Evolutionary conservation across 1,284 basidiomycete genomes (phyloP).

Genomic region (Mycena citricolor): DNA sequence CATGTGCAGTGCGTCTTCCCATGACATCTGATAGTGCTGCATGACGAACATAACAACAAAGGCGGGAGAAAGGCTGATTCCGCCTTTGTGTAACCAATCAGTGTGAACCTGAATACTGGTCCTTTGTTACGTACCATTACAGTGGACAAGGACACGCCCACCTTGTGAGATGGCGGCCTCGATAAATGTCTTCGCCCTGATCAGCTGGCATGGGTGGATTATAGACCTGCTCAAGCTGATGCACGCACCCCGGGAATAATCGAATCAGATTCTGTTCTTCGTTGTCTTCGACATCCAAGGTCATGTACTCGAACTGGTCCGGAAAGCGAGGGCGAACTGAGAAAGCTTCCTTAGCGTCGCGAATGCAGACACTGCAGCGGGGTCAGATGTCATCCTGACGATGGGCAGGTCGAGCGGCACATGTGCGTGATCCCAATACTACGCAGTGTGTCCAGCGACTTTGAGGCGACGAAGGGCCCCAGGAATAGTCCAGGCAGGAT

Average conservation of each 20-base stretch:
- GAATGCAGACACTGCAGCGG: conserved; percentile 72
- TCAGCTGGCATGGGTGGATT: conserved; percentile 5
- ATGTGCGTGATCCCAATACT: conserved; percentile 81
- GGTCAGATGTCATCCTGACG: conserved; percentile 11
- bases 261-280: conserved; percentile 89
- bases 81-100: conserved; percentile 49
- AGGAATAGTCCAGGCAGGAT: conserved; percentile 84
- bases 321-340: conserved; percentile 86
- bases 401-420: conserved; percentile 38
- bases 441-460: conserved; percentile 68
- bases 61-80: conserved; percentile 83
- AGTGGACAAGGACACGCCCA: conserved; percentile 86
- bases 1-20: conserved; percentile 81
- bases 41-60: conserved; percentile 93
- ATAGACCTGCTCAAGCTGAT: conserved; percentile 3
- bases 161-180: conserved; percentile 64
- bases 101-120: conserved; percentile 1
- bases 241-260: conserved; percentile 69
- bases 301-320: conserved; percentile 76
- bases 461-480: conserved; percentile 87
- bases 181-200: conserved; percentile 79
- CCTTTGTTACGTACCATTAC: conserved; percentile 62
- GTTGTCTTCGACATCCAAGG: conserved; percentile 86
- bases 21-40: conserved; percentile 76
- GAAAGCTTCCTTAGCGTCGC: conserved; percentile 84